Base-by-base conservation (phyloP, 208 protist genomes). In the Angomonas desouzai region DNA sequence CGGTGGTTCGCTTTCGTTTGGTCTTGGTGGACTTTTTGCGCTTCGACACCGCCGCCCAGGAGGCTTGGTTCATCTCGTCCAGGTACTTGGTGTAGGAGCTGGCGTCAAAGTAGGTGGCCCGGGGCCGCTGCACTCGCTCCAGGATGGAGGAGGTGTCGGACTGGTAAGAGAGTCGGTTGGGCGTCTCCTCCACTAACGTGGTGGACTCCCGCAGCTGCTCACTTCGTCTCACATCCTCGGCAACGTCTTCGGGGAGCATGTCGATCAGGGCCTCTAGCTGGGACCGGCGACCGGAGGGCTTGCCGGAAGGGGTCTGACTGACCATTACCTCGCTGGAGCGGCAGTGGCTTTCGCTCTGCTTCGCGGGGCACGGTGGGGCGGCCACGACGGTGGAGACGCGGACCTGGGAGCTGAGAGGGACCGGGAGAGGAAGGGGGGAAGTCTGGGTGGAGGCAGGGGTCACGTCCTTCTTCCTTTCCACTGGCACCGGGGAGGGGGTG, bases 331-430 rank as follows among this genome's bases (percentile, higher is more conserved):
- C 45, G 20, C 45, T 51, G n/a, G 29, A 16, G 53, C 25, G 53
- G 10, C 18, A 16, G 7, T 32, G 3, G 10, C 53, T 32, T 20
- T 40, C 36, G 6, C n/a, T n/a, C n/a, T n/a, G n/a, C n/a, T n/a
- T n/a, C n/a, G n/a, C n/a, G n/a, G n/a, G n/a, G n/a, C n/a, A n/a
- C n/a, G n/a, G n/a, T n/a, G n/a, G n/a, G n/a, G n/a, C n/a, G n/a
- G 27, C 55, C n/a, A n/a, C n/a, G n/a, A n/a, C n/a, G n/a, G n/a
- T 53, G 28, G 3, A 43, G 29, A 68, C 47, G 16, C 45, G n/a
- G 4, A 88, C 68, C 48, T 85, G 81, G 4, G 85, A 87, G 34
- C 68, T 69, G 45, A 92, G 70, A 18, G 85, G 74, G 1, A 92
- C 85, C 1, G 85, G 85, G 1, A 79, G 79, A 13, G 85, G 85